Percentiles rank a stretch among this genome's conserved stretches.
Evolutionary conservation across 2,329 filamentous ascomycete genomes (phyloP).

Genomic region (Bretziella fagacearum): DNA sequence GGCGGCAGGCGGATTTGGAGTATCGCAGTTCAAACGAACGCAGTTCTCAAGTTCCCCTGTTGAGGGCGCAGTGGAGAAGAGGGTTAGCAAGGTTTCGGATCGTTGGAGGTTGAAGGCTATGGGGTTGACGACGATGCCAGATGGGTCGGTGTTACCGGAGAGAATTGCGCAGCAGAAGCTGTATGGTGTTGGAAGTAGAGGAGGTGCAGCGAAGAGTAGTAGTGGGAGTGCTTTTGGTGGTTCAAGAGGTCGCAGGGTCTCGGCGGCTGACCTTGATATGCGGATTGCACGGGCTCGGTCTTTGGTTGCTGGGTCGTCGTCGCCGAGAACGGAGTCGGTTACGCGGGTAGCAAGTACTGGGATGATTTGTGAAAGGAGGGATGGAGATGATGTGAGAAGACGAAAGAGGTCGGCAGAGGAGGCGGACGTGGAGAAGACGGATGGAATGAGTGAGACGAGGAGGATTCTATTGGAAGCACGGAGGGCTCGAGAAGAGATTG

Average conservation of each 20-base stretch:
- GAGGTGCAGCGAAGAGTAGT: constrained; percentile 24
- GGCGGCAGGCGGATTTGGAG: constrained; percentile 18
- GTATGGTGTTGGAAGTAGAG: constrained; percentile 22
- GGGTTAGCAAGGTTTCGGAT: constrained; percentile 26
- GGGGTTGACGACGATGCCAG: constrained; percentile 35
- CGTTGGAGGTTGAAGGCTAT: constrained; percentile 32
- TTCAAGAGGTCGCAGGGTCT: constrained; percentile 17
- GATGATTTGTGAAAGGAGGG: not conserved
- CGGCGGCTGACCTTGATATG: constrained; percentile 16
- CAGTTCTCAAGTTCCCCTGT: constrained; percentile 11
- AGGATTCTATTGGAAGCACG: constrained; percentile 28
- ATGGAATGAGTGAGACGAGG: constrained; percentile 18
- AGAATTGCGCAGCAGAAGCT: constrained; percentile 31
- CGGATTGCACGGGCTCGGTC: constrained; percentile 11
- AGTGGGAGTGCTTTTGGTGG: constrained; percentile 22
- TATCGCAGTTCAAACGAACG: constrained; percentile 9
- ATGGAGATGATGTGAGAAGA: constrained; percentile 19
- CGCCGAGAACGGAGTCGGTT: constrained; percentile 1
- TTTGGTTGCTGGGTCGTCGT: constrained; percentile 1
- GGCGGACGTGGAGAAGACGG: constrained; percentile 14
- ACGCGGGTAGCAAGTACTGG: not conserved
- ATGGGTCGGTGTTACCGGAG: constrained; percentile 37
- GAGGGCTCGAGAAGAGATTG: constrained; percentile 26
- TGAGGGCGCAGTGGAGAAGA: constrained; percentile 15
- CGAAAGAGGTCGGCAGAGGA: constrained; percentile 22